These are phyloP conservation scores for Psilocybe cubensis DNA, from an alignment of 768 basidiomycete species.

Conservation along the genomic window DNA sequence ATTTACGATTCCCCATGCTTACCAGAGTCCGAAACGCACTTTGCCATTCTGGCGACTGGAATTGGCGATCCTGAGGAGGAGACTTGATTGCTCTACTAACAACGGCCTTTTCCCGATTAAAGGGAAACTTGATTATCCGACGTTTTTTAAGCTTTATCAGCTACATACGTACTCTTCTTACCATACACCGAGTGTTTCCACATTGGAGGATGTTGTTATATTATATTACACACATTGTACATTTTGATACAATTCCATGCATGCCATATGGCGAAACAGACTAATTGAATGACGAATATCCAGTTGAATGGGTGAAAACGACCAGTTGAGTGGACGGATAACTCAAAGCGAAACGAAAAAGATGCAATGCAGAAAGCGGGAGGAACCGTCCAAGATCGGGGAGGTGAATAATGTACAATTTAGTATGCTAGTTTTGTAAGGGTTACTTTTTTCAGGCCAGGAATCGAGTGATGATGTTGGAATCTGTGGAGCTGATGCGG, in stretches of 20 bases:
- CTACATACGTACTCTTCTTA: slow-evolving; percentile 5
- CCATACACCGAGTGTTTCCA: slow-evolving; percentile 7
- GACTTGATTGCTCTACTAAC: no score
- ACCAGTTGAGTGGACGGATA: slow-evolving; percentile 39
- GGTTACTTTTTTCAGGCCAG: slow-evolving; percentile 50
- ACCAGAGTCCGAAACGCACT: slow-evolving; percentile 94
- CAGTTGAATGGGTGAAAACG: slow-evolving; percentile 55
- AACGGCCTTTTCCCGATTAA: no score
- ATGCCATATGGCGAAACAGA: slow-evolving; percentile 12
- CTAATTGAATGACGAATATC: slow-evolving; percentile 25
- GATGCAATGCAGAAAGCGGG: slow-evolving; percentile 21
- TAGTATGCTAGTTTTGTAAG: slow-evolving; percentile 1
- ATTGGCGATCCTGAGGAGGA: slow-evolving; percentile 96
- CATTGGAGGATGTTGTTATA: slow-evolving; percentile 22
- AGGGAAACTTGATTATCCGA: not conserved
- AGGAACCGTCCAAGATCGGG: slow-evolving; percentile 40
- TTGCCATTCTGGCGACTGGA: slow-evolving; percentile 89
- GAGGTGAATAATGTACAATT: slow-evolving; percentile 21
- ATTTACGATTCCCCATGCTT: slow-evolving; percentile 98
- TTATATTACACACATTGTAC: slow-evolving; percentile 22
- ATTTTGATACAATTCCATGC: slow-evolving; percentile 28
- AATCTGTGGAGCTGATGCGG: slow-evolving; percentile 73
- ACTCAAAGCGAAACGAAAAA: slow-evolving; percentile 11
- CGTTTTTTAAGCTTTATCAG: not conserved
- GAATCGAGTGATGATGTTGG: slow-evolving; percentile 91